These are phyloP conservation scores for Flagelloscypha sp. DNA, from an alignment of 768 basidiomycete species.

Conservation along the genomic window DNA sequence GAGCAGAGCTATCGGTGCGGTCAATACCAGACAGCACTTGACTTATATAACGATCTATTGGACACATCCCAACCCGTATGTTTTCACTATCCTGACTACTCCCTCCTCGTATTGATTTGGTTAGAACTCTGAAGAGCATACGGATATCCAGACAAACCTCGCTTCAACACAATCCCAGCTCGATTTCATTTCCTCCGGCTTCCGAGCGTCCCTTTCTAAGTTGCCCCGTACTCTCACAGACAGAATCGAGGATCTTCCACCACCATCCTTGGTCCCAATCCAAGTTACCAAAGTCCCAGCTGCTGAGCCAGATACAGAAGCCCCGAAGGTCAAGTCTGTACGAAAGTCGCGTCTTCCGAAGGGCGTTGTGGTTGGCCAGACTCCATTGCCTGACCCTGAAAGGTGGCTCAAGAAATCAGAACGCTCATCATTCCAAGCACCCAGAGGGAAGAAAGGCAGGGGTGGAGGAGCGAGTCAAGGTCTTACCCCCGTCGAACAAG, in stretches of 20 bases:
- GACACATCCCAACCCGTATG: slow-evolving; percentile 72
- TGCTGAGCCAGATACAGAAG: slow-evolving; percentile 26
- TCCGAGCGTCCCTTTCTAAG: slow-evolving; percentile 52
- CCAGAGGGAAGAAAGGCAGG: slow-evolving; percentile 45
- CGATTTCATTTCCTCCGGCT: slow-evolving; percentile 73
- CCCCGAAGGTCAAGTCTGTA: slow-evolving; percentile 38
- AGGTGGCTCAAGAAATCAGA: slow-evolving; percentile 86
- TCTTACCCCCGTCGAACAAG: slow-evolving; percentile 31
- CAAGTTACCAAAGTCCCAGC: slow-evolving; percentile 16
- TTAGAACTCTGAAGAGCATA: slow-evolving; percentile 80
- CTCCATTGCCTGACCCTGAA: slow-evolving; percentile 79
- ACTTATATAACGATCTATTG: slow-evolving; percentile 74
- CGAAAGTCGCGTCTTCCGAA: slow-evolving; percentile 63
- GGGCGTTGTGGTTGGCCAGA: slow-evolving; percentile 71
- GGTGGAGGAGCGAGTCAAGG: slow-evolving; percentile 70
- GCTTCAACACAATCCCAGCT: slow-evolving; percentile 74
- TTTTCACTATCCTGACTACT: slow-evolving; percentile 9
- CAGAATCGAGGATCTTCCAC: slow-evolving; percentile 53
- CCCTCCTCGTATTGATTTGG: slow-evolving; percentile 4
- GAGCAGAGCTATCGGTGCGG: slow-evolving; percentile 74
- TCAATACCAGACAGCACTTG: slow-evolving; percentile 62
- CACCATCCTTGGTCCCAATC: slow-evolving; percentile 38
- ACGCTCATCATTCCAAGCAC: slow-evolving; percentile 48
- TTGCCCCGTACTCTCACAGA: slow-evolving; percentile 44
- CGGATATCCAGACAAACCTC: slow-evolving; percentile 82